Evolutionary conservation across 2,329 filamentous ascomycete species (phyloP).

Genomic region (Fusarium annulatum): DNA sequence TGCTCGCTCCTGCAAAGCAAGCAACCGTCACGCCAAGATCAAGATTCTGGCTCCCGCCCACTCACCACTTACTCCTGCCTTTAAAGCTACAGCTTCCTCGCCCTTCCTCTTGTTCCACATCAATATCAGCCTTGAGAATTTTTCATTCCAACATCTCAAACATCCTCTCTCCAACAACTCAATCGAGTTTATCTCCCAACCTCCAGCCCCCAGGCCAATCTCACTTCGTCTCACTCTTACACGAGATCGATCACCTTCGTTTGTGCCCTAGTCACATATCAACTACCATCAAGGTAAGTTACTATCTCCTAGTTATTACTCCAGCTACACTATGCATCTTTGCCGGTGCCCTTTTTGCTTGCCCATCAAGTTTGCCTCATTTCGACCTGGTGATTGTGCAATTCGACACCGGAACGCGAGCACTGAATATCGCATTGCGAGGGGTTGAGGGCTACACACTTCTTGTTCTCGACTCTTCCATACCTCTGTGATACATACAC

Average conservation of each 20-base stretch:
- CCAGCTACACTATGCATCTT: neutral
- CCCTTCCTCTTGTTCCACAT: conserved; percentile 37
- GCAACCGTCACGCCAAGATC: conserved; percentile 34
- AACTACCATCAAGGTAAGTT: conserved; percentile 29
- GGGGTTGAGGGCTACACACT: conserved; percentile 22
- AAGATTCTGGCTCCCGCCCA: conserved; percentile 31
- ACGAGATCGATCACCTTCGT: conserved; percentile 37
- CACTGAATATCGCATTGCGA: conserved; percentile 30
- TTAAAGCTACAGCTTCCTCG: conserved; percentile 41
- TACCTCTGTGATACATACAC: conserved; percentile 42
- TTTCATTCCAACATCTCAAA: conserved; percentile 40
- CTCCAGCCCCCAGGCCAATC: conserved; percentile 20
- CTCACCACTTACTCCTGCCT: conserved; percentile 31
- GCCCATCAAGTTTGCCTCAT: conserved; percentile 7
- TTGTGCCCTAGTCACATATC: conserved; percentile 36
- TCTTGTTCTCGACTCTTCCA: conserved; percentile 33
- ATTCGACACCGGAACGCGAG: conserved; percentile 11
- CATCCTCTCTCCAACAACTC: conserved; percentile 36
- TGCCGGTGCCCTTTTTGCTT: neutral
- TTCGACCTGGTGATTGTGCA: conserved; percentile 11
- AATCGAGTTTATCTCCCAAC: conserved; percentile 15
- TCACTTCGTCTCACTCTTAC: conserved; percentile 35
- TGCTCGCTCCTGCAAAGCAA: conserved; percentile 30
- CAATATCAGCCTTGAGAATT: conserved; percentile 30
- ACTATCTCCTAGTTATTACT: neutral